Base-by-base conservation (phyloP, 345 rosid species). In the Aurinia saxatilis region DNA sequence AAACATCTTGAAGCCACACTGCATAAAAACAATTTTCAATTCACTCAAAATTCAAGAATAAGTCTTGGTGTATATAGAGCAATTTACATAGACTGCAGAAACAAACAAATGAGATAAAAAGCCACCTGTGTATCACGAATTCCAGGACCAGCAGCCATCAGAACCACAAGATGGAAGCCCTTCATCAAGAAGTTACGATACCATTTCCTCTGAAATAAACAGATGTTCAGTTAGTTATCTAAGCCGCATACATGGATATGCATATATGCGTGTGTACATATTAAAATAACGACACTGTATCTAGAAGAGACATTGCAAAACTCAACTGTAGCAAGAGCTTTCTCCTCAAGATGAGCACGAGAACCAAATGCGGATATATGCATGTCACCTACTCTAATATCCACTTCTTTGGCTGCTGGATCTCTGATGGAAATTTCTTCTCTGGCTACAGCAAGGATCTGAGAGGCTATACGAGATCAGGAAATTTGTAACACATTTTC, bases 1-100 rank as follows among this genome's bases (percentile, higher is more conserved):
- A 78, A 93, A 93, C 99, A 93, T 93, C 84, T 93, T 93, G 74
- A 93, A 93, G 52, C 99, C 99, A 80, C 99, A 93, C 99, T 93
- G 87, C 51, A 8, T 56, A 17, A 61, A 10, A 41, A 5, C 1
- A 2, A 30, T 6, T 15, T 39, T 31, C 23, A 5, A 31, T 11
- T 44, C 5, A 27, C 8, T 11, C 9, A 16, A 7, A 25, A 29
- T 42, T 13, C 10, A 23, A 36, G 21, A 56, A 46, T 7, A 46
- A 19, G 56, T 38, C 58, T 19, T 13, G 4, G 21, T 41, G 13
- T 45, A 45, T n/a, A 19, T 29, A 27, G 30, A 46, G 53, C 14
- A 15, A 42, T 11, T 19, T 25, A 8, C 38, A 34, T 53, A 36
- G 52, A 53, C 56, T 14, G 49, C 15, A 51, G 17, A 71, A 35